Evolutionary conservation across 306 rosid genomes (phyloP), one percentile per base, ranked within the genome.

Genomic region (Cyamopsis tetragonoloba): DNA sequence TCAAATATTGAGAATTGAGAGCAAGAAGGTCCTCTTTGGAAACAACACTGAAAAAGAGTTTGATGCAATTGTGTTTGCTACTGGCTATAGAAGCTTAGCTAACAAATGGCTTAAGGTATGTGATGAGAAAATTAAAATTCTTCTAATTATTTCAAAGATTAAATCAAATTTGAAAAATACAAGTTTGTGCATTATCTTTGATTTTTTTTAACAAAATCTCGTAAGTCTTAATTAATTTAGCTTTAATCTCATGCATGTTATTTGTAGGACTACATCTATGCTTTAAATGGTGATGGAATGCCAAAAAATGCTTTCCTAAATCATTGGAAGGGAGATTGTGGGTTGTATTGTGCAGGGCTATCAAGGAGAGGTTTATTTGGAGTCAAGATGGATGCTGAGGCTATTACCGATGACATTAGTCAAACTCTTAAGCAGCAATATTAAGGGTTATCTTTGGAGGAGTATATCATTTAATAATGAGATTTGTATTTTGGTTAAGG

Each of bases 271-370:
- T 77, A 76, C 35, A 6, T 34, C 1, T 71, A 82, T 37, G 51
- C 26, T 12, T 66, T 89, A 0, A 69, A 79, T 12, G 83, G 77
- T 0, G 6, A 66, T 2, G 96, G 96, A 37, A 64, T 74, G 85
- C 96, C 92, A 0, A 86, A 66, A 34, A 74, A 50, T 11, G 24
- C 5, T 5, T 65, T 30, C 5, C 89, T 92, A 2, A 37, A 18
- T 0, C 96, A 86, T 4, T 89, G 87, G 88, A 86, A 82, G 64
- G 92, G 90, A 74, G 78, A 89, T 1, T 48, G 30, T 4, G 85
- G 89, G 0, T 31, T 81, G 3, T 84, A 85, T 13, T 85, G 89
- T 71, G 87, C 72, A 11, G 96, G 91, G 8, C 60, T 87, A 28
- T 26, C 88, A 15, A 70, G 65, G 10, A 81, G 79, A 50, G 96